Evolutionary conservation across 495 filamentous ascomycete species (phyloP), one percentile per base, ranked within the genome.

Genomic region (Penicillium steckii): DNA sequence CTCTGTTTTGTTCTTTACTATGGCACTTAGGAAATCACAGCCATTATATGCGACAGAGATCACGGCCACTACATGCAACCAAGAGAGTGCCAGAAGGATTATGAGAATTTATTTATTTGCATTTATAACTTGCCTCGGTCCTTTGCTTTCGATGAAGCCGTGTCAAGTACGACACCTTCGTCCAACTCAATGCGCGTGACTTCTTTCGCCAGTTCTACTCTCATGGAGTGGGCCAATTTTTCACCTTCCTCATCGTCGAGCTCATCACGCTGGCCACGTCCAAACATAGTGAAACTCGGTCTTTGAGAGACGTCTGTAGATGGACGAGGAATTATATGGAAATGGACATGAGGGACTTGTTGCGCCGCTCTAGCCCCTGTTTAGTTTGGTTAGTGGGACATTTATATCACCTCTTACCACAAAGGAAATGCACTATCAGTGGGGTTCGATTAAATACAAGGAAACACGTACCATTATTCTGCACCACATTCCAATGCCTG

Each of bases 281-380:
- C 92, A 79, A 96, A 96, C 86, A 94, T 83, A 13, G 77, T 79
- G 68, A 80, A 92, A 45, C 87, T 88, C 68, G 68, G 72, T 57
- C 71, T 74, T 19, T 67, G 18, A 57, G 58, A 40, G 50, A 51
- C 24, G 55, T 60, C 44, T 54, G 62, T 44, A 47, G 52, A 10
- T 59, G 82, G 82, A 22, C 92, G 71, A 2, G 92, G 92, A 38
- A 97, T 93, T 22, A 97, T 79, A 57, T 97, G 93, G 69, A 91
- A 96, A 67, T 97, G 92, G 5, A 93, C 85, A 69, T 96, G 92
- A 18, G 85, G 84, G 2, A 97, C 90, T 19, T 92, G 89, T 71
- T 97, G 93, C 6, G 91, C 91, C 9, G 93, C 93, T 21, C 87
- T 76, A 0, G 81, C 82, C 2, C 92, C 84, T 87, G 49, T 37